These are phyloP conservation scores for Meira nashicola DNA, from an alignment of 1,284 basidiomycete species.

Conservation along the genomic window DNA sequence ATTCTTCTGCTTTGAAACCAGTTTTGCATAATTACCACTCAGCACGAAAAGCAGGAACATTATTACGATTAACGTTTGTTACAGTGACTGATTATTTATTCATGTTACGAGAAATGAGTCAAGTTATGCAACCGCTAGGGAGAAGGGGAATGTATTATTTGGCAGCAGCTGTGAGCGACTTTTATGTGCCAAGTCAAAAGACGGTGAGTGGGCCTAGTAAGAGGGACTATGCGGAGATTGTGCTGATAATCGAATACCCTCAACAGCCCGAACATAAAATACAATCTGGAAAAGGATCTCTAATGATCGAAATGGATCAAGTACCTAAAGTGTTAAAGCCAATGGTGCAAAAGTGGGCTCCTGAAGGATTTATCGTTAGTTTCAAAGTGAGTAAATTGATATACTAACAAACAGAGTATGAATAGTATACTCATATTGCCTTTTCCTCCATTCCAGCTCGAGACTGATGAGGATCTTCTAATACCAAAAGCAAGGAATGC, in stretches of 20 bases:
- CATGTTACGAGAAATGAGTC: slow-evolving; percentile 74
- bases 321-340: slow-evolving; percentile 92
- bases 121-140: slow-evolving; percentile 62
- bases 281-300: slow-evolving; percentile 78
- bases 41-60: slow-evolving; percentile 67
- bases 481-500: slow-evolving; percentile 85
- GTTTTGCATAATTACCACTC: slow-evolving; percentile 77
- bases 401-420: neutral
- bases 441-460: slow-evolving; percentile 64
- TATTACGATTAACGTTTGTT: slow-evolving; percentile 84
- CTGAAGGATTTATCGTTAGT: slow-evolving; percentile 84
- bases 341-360: slow-evolving; percentile 88
- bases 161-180: slow-evolving; percentile 95
- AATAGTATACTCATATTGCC: neutral
- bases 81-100: slow-evolving; percentile 96
- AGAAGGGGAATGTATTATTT: slow-evolving; percentile 85
- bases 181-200: slow-evolving; percentile 59
- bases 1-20: slow-evolving; percentile 64
- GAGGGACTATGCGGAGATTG: neutral
- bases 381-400: slow-evolving; percentile 70
- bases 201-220: slow-evolving; percentile 6
- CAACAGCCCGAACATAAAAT: slow-evolving; percentile 92
- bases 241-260: neutral
- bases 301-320: slow-evolving; percentile 96
- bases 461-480: slow-evolving; percentile 77